Evolutionary conservation across 768 basidiomycete genomes (phyloP).

Genomic region (Cystoderma amianthinum): DNA sequence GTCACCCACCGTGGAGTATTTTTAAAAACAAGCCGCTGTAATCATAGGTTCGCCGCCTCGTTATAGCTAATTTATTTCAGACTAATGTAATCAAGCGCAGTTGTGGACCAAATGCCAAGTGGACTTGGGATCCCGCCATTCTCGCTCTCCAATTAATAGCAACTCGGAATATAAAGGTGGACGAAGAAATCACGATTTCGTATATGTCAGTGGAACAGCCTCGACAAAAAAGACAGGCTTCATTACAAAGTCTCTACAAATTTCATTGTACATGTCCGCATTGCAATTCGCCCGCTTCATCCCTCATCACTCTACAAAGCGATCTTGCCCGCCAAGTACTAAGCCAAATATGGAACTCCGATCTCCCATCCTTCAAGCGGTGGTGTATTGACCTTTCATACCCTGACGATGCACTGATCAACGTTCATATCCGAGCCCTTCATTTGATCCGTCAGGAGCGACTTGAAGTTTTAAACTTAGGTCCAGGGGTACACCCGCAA

Average conservation of each 20-base stretch:
- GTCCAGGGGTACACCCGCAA: neutral
- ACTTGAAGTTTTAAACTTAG: conserved; percentile 17
- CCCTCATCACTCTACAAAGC: conserved; percentile 2
- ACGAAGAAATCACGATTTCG: conserved; percentile 28
- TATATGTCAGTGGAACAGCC: conserved; percentile 20
- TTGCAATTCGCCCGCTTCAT: conserved; percentile 12
- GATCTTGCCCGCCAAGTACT: conserved; percentile 7
- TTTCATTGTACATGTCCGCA: conserved; percentile 25
- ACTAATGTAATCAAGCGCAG: conserved; percentile 10
- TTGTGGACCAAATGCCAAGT: conserved; percentile 31
- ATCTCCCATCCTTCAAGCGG: conserved; percentile 20
- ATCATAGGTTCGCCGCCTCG: conserved; percentile 32
- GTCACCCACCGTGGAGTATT: conserved; percentile 27
- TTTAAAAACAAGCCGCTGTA: conserved; percentile 25
- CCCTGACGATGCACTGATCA: conserved; percentile 19
- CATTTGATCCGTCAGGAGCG: conserved; percentile 24
- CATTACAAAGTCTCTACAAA: conserved; percentile 15
- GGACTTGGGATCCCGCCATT: conserved; percentile 25
- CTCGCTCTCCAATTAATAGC: conserved; percentile 25
- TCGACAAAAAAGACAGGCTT: conserved; percentile 11
- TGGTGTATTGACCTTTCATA: conserved; percentile 23
- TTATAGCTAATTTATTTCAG: neutral
- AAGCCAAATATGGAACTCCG: conserved; percentile 13
- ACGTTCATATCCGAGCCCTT: conserved; percentile 22
- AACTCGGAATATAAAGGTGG: conserved; percentile 22